Evolutionary conservation across 164 flowering plant genomes (phyloP), one percentile per base, ranked within the genome.

Genomic region (Macadamia integrifolia): DNA sequence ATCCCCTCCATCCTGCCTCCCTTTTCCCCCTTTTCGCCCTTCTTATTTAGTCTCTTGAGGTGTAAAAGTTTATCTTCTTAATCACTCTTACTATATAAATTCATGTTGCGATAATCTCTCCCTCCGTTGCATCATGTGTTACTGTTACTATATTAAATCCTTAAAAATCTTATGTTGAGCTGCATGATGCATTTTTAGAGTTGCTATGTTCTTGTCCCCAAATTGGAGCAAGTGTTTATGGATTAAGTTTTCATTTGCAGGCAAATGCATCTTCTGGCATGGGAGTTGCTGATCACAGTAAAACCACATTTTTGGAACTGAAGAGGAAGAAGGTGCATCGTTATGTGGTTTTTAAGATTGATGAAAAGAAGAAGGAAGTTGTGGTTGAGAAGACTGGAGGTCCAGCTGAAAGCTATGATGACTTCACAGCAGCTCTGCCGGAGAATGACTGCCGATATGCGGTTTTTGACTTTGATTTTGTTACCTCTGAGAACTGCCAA

Each of bases 381-480:
- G 77, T 84, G 44, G 91, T 89, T 64, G 94, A 89, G 60, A 89
- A 87, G 79, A 83, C 85, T 9, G 94, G 94, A 1, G 66, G 79
- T 48, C 87, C 89, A 1, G 80, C 88, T 56, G 95, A 86, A 84
- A 82, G 80, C 70, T 89, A 82, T 72, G 95, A 86, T 46, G 90
- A 89, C 71, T 89, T 89, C 66, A 61, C 80, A 3, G 87, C 84
- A 28, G 64, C 92, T 35, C 68, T 87, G 78, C 94, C 91, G 6
- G 91, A 86, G 67, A 83, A 83, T 72, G 94, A 88, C 65, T 87
- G 93, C 73, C 75, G 93, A 75, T 88, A 88, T 73, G 91, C 93
- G 3, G 79, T 88, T 6, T 88, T 79, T 78, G 94, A 88, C 77
- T 88, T 67, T 66, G 94, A 88, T 74, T 88, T 75, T 55, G 91